Base-by-base conservation (phyloP, 2,329 filamentous ascomycete genomes). In the Chrysosporium queenslandicum region DNA sequence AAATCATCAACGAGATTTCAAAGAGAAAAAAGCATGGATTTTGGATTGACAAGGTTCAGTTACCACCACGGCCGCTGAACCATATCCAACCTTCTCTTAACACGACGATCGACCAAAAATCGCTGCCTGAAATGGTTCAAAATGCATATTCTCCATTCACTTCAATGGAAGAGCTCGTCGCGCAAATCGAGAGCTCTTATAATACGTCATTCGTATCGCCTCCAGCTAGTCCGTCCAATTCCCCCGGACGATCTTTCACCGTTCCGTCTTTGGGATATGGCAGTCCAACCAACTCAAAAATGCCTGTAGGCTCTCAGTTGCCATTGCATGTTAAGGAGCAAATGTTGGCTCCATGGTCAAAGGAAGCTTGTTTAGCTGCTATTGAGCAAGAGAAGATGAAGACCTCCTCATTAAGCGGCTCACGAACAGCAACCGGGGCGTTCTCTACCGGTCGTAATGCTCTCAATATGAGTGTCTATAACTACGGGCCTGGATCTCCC, bases 321-420 rank as follows among this genome's bases (percentile, higher is more conserved):
- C 85, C 88, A 0, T 66, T 72, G 14, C 75, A 74, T 25, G 79
- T 88, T 59, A 81, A 78, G 58, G 86, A 92, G 56, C 79, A 87
- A 58, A 86, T 96, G 78, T 71, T 88, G 53, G 74, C 79, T 18
- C 80, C 86, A 45, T 96, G 91, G 91, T 85, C 81, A 36, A 82
- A 83, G 62, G 89, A 94, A 20, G 70, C 74, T 12, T 86, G 85
- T 29, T 72, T 92, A 49, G 78, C 82, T 9, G 75, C 79, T 34
- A 77, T 87, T 46, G 81, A 85, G 54, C 80, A 74, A 54, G 74
- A 86, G 52, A 79, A 76, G 46, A 82, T 82, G 60, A 86, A 83
- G 60, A 80, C 86, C 0, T 79, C 80, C 11, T 94, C 88, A 3
- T 71, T 94, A 51, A 86, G 75, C 50, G 88, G 87, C 20, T 94